phyloP scores from a whole-genome alignment of 2,329 filamentous ascomycete species.

The Calonectria hawksworthii region DNA sequence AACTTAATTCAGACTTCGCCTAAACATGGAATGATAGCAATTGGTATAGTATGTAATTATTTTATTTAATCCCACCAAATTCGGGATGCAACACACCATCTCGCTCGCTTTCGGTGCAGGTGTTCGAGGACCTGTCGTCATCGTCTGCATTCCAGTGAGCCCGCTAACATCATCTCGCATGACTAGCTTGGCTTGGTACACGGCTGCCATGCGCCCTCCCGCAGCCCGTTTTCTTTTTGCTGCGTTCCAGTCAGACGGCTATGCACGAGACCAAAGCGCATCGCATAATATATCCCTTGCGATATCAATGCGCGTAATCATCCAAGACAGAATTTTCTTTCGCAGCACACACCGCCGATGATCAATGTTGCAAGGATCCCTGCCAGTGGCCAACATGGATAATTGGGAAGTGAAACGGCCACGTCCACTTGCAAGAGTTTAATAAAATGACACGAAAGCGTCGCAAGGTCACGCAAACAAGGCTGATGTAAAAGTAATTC shows the following conservation, averaged over 20 bases:
- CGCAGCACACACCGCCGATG: neutral
- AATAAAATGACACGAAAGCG: neutral
- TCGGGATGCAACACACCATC: conserved; percentile 6
- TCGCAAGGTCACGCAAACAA: neutral
- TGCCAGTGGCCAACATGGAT: neutral
- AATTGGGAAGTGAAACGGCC: conserved; percentile 4
- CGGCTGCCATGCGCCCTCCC: neutral
- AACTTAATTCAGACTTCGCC: neutral
- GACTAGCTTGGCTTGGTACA: neutral
- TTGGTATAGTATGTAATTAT: neutral
- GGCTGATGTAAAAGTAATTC: neutral
- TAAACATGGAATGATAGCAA: neutral
- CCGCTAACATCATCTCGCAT: neutral
- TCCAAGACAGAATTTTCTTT: neutral
- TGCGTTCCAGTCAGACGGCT: neutral
- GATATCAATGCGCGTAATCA: neutral
- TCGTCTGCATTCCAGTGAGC: neutral
- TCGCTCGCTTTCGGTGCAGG: neutral
- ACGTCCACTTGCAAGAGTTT: neutral
- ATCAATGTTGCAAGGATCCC: neutral
- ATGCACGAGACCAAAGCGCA: neutral
- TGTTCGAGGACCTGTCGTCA: neutral
- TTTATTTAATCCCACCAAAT: neutral
- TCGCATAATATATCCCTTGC: neutral
- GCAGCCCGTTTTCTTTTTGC: neutral